Conservation (phyloP, 306 rosid genomes). For the Quillaja saponaria region DNA sequence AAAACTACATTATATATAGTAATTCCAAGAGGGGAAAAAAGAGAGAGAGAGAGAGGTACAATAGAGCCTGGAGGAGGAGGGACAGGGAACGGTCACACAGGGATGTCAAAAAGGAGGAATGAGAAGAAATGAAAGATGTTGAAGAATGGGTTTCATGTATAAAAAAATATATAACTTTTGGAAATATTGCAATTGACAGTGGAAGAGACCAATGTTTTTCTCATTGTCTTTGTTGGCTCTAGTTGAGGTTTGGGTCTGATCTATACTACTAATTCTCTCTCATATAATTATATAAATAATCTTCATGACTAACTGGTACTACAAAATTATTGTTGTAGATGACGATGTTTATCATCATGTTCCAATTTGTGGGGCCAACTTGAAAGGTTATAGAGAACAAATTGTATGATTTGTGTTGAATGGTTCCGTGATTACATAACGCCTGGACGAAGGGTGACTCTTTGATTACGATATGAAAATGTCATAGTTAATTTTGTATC, state of each 20-base stretch:
- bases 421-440: conserved; percentile 42
- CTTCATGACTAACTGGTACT: conserved; percentile 8
- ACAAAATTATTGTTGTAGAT: conserved; percentile 41
- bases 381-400: conserved; percentile 36
- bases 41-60: conserved; percentile 28
- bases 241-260: too few species aligned
- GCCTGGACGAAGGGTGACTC: conserved; percentile 34
- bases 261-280: too few species aligned
- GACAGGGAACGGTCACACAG: conserved; percentile 39
- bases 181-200: conserved; percentile 42
- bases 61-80: conserved; percentile 65
- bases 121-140: conserved; percentile 39
- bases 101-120: conserved; percentile 55
- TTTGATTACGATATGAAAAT: conserved; percentile 22
- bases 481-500: too few species aligned
- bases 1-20: conserved; percentile 38
- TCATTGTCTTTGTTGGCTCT: conserved; percentile 48
- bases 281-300: conserved; percentile 33
- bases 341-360: conserved; percentile 32
- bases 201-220: conserved; percentile 47
- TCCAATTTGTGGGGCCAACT: conserved; percentile 47
- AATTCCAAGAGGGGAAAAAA: conserved; percentile 4
- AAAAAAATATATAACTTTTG: conserved; percentile 33
- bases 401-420: conserved; percentile 37
- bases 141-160: conserved; percentile 37